Evolutionary conservation across 805 yeast genomes (phyloP), one percentile per base, ranked within the genome.

Genomic region (Ogataea paradorogensis): DNA sequence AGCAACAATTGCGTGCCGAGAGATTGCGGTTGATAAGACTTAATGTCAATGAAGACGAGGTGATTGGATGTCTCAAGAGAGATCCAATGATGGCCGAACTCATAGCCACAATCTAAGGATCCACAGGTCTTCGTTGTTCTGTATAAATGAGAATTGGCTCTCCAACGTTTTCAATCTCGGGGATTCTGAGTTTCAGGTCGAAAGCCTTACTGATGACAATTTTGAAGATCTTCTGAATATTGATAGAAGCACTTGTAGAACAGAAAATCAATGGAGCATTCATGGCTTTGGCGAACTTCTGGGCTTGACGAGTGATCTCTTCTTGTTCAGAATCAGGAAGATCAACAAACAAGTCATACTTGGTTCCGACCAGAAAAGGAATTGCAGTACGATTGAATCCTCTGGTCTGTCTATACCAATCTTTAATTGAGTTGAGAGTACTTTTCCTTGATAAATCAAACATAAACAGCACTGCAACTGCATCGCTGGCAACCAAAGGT

Each of bases 341-440:
- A 48, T 84, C 89, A 21, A 86, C 80, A 61, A 91, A 90, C 47
- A 80, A 66, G 59, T 91, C 99, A 62, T 85, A 91, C 59, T 91
- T 91, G 1, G 99, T 91, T 3, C 99, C 99, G 2, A 91, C 84
- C 32, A 91, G 69, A 43, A 91, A 77, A 3, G 97, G 96, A 33
- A 91, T 84, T 7, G 97, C 96, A 0, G 90, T 83, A 56, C 82
- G 79, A 63, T 91, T 91, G 58, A 87, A 82, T 0, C 95, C 95
- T 36, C 95, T 69, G 0, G 95, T 91, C 56, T 86, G 95, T 45
- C 95, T 70, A 59, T 89, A 91, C 99, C 98, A 91, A 55, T 89
- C 96, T 57, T 87, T 86, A 38, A 91, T 74, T n/a, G 90, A 82
- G 56, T 84, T 84, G 38, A 91, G 70, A 0, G 96, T 87, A 20